phyloP scores from a whole-genome alignment of 2,329 filamentous ascomycete species.

The Pyricularia sp. region DNA sequence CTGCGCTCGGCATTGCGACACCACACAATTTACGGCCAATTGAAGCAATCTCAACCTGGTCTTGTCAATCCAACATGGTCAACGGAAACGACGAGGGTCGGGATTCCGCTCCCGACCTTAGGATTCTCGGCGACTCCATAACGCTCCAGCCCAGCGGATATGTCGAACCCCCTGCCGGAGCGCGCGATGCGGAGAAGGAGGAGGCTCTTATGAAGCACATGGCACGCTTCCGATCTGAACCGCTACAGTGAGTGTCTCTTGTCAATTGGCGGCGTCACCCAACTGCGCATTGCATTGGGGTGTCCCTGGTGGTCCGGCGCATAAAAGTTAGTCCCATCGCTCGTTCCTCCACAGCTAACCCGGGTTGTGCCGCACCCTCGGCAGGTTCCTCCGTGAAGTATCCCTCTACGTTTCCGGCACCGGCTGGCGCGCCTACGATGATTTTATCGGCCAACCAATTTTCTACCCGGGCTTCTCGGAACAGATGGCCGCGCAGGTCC shows the following conservation, averaged over 20 bases:
- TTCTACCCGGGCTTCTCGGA: conserved; percentile 91
- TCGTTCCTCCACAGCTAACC: background rate
- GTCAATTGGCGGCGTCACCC: background rate
- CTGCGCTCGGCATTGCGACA: background rate
- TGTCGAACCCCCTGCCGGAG: conserved; percentile 35
- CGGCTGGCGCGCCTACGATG: conserved; percentile 92
- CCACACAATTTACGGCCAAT: background rate
- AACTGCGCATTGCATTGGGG: background rate
- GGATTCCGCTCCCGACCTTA: conserved; percentile 61
- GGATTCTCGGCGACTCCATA: conserved; percentile 66
- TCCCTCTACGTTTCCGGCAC: conserved; percentile 86
- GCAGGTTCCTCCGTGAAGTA: conserved; percentile 84
- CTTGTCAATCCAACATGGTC: conserved; percentile 2
- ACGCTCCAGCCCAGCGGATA: conserved; percentile 62
- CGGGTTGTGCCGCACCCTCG: background rate
- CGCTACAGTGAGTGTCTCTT: conserved; percentile 40
- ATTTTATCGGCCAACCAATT: conserved; percentile 81
- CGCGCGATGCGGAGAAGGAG: conserved; percentile 47
- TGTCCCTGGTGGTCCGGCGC: background rate
- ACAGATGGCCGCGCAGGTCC: conserved; percentile 71
- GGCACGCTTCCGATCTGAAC: conserved; percentile 70
- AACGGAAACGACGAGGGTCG: conserved; percentile 28
- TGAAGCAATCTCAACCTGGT: background rate
- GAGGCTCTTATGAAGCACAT: conserved; percentile 71
- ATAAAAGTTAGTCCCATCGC: background rate